Conservation (phyloP, 1,139 yeast species). For the Blastobotrys capitulatus region DNA sequence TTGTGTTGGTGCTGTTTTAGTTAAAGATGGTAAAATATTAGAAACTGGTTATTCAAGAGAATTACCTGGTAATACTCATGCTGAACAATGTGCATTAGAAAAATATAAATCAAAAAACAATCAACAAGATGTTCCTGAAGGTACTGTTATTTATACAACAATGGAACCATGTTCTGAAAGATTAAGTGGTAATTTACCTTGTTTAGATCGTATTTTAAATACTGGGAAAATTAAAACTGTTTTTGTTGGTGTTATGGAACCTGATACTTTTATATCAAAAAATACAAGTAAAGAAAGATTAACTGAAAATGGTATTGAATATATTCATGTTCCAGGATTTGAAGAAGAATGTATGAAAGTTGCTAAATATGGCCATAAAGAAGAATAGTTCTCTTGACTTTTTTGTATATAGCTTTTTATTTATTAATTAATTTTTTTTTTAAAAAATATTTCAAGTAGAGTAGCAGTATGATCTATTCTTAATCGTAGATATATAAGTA, state of each 20-base stretch:
- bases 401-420: no score
- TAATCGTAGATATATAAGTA: no score
- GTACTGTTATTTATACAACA: constrained; percentile 83
- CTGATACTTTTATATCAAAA: constrained; percentile 76
- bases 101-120: constrained; percentile 53
- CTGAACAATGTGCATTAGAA: constrained; percentile 90
- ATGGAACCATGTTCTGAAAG: constrained; percentile 97
- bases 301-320: constrained; percentile 53
- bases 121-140: constrained; percentile 51
- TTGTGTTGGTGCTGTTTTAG: constrained; percentile 89
- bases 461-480: no score
- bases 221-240: constrained; percentile 63
- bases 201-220: constrained; percentile 69
- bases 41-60: constrained; percentile 88
- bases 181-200: constrained; percentile 85
- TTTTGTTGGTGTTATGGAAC: constrained; percentile 90
- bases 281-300: constrained; percentile 61
- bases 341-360: constrained; percentile 65
- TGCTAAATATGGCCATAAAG: constrained; percentile 69
- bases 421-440: no score
- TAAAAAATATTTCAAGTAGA: no score
- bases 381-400: not conserved
- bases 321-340: constrained; percentile 77
- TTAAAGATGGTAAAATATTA: constrained; percentile 56
- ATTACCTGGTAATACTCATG: constrained; percentile 93